Evolutionary conservation across 116 monocot genomes (phyloP).

Genomic region (Iris pallida): DNA sequence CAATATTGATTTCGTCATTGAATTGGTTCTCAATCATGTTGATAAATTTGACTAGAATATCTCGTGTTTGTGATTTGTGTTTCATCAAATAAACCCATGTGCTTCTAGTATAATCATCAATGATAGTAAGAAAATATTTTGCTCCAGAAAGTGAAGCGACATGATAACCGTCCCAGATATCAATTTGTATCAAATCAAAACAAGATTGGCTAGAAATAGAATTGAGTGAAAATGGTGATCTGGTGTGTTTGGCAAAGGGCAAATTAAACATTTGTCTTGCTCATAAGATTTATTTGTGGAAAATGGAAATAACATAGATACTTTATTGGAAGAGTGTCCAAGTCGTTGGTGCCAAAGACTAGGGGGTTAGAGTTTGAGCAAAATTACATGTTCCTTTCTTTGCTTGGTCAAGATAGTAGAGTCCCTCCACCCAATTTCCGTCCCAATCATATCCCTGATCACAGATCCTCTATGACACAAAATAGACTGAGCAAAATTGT

Average conservation of each 20-base stretch:
- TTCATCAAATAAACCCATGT: conserved; percentile 5
- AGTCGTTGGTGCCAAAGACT: neutral
- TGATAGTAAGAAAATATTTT: neutral
- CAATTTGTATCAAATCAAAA: neutral
- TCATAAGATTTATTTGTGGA: no score
- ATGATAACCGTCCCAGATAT: neutral
- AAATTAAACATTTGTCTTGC: no score
- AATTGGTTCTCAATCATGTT: neutral
- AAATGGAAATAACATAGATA: no score
- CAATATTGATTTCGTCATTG: neutral
- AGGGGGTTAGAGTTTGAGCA: neutral
- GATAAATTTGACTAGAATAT: neutral
- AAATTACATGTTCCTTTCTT: no score
- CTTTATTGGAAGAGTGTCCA: neutral
- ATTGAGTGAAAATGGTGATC: neutral
- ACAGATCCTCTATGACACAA: no score
- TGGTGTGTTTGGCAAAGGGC: neutral
- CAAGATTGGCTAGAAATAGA: no score
- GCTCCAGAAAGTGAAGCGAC: neutral
- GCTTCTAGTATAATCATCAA: neutral
- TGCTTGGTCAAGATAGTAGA: neutral
- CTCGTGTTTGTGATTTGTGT: neutral
- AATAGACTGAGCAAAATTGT: no score
- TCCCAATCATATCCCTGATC: no score
- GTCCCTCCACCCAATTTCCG: no score